These are phyloP conservation scores for Paraglomus occultum DNA, from an alignment of 192 early-diverging fungal genomes.

Conservation along the genomic window DNA sequence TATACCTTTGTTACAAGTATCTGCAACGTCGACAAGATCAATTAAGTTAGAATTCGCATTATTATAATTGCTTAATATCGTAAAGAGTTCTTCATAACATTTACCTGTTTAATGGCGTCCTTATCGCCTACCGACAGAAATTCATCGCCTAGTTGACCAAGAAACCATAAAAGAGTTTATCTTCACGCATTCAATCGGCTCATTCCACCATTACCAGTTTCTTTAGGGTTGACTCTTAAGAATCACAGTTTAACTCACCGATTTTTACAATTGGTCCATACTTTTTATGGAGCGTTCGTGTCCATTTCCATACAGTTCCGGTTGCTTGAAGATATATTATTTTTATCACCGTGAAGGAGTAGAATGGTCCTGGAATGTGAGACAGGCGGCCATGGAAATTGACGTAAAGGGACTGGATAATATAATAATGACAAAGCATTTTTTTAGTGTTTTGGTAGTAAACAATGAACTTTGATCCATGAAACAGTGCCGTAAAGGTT, in stretches of 20 bases:
- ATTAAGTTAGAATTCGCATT: neutral
- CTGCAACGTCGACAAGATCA: neutral
- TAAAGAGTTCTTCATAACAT: neutral
- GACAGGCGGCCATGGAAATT: neutral
- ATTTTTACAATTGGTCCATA: conserved; percentile 45
- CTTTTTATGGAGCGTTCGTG: conserved; percentile 29
- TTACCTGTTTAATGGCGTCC: conserved; percentile 41
- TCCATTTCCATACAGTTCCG: conserved; percentile 21
- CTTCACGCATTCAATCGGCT: too few species aligned
- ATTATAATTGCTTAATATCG: too few species aligned
- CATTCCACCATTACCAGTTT: too few species aligned
- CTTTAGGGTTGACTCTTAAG: neutral
- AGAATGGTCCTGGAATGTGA: conserved; percentile 10
- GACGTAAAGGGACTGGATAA: too few species aligned
- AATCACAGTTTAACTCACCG: neutral
- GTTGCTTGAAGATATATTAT: neutral
- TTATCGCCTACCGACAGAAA: conserved; percentile 40
- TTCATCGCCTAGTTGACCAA: conserved; percentile 17
- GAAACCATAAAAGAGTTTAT: too few species aligned
- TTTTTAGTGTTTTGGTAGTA: too few species aligned
- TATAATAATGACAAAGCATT: too few species aligned
- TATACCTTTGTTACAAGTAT: neutral
- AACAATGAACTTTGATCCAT: too few species aligned
- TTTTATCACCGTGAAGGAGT: neutral
- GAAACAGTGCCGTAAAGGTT: too few species aligned